phyloP scores from a whole-genome alignment of 2,329 filamentous ascomycete genomes.

The Colletotrichum cuscutae region DNA sequence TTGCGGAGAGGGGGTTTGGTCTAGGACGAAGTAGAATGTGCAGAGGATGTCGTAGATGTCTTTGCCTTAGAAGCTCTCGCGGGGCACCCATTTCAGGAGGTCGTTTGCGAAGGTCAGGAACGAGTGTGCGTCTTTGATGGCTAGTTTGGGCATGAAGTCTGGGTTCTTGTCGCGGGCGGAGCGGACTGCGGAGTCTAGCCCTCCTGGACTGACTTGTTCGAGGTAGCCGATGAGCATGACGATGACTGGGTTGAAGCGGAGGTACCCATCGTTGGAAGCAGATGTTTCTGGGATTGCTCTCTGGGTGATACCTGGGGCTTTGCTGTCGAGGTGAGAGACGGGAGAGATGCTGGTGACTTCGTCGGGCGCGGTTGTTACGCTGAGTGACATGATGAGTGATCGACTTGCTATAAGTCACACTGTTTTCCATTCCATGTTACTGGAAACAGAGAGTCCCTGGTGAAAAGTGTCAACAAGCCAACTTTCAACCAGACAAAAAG shows the following conservation, averaged over 20 bases:
- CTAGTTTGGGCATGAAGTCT: conserved; percentile 38
- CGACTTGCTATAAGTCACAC: background rate
- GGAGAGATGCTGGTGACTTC: background rate
- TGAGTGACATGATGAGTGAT: background rate
- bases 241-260: conserved; percentile 39
- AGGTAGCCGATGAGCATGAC: conserved; percentile 36
- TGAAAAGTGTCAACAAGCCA: background rate
- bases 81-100: conserved; percentile 49
- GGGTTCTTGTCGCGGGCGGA: conserved; percentile 35
- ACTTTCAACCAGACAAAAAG: background rate
- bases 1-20: conserved; percentile 43
- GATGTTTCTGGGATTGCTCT: background rate
- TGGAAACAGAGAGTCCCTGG: background rate
- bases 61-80: conserved; percentile 45
- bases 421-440: no score
- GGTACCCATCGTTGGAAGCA: conserved; percentile 2
- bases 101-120: conserved; percentile 42
- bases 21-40: conserved; percentile 53
- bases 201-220: conserved; percentile 10
- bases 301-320: background rate
- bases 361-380: background rate
- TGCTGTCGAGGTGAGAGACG: background rate
- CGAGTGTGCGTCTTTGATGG: conserved; percentile 34
- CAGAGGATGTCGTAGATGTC: conserved; percentile 49
- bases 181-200: conserved; percentile 33